These are phyloP conservation scores for Phaseolus coccineus DNA, from an alignment of 331 rosid genomes.

Conservation along the genomic window DNA sequence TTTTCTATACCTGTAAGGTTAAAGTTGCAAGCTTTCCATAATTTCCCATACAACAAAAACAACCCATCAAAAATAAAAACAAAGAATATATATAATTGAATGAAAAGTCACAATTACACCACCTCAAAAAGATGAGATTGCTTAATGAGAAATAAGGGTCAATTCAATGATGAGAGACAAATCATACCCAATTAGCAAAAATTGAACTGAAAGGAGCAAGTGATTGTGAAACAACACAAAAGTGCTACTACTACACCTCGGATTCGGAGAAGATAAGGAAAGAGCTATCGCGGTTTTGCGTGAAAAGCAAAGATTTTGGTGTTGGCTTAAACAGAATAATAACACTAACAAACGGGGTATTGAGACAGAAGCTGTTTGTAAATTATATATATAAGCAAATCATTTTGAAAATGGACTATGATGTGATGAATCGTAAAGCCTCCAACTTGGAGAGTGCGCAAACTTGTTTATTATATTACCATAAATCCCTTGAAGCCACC, in stretches of 20 bases:
- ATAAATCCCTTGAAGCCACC: background rate
- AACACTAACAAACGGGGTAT: background rate
- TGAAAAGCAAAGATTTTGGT: slow-evolving; percentile 3
- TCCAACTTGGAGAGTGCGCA: background rate
- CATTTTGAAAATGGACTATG: no score
- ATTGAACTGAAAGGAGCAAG: slow-evolving; percentile 1
- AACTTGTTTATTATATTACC: background rate
- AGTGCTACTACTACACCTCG: background rate
- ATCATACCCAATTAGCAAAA: slow-evolving; percentile 4
- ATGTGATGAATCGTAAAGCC: background rate
- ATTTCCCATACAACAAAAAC: slow-evolving; percentile 24
- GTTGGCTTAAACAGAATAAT: slow-evolving; percentile 4
- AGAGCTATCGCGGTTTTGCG: background rate
- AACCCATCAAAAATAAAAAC: slow-evolving; percentile 36
- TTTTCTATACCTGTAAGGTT: slow-evolving; percentile 4
- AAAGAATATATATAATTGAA: background rate
- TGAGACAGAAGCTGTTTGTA: background rate
- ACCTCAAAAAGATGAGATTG: slow-evolving; percentile 39
- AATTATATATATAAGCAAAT: background rate
- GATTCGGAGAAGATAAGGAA: slow-evolving; percentile 26
- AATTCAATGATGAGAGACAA: slow-evolving; percentile 7
- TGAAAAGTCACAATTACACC: background rate
- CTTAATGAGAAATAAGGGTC: background rate
- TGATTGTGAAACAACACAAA: background rate
- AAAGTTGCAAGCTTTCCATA: slow-evolving; percentile 41